These are phyloP conservation scores for Saccharum officinarum DNA, from an alignment of 176 grass and related monocot genomes.

Conservation along the genomic window DNA sequence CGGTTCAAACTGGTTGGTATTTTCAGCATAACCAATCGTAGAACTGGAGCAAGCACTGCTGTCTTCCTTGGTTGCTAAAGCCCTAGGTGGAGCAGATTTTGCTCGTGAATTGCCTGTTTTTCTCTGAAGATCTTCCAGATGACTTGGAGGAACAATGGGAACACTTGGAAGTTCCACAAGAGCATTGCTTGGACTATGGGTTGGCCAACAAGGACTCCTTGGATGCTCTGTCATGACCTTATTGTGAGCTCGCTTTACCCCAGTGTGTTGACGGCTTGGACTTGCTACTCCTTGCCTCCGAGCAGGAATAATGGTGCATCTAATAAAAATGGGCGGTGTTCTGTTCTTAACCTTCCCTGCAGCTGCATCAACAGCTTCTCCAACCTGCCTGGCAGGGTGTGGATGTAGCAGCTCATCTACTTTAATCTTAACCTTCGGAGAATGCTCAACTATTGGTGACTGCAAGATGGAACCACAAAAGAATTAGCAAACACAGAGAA, in stretches of 20 bases:
- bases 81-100: constrained; percentile 43
- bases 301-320: constrained; percentile 41
- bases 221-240: constrained; percentile 42
- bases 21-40: constrained; percentile 31
- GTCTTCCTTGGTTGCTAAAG: constrained; percentile 36
- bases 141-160: constrained; percentile 39
- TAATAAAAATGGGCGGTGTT: constrained; percentile 39
- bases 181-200: constrained; percentile 29
- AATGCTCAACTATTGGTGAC: constrained; percentile 72
- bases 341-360: constrained; percentile 52
- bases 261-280: constrained; percentile 52
- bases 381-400: constrained; percentile 46
- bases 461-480: constrained; percentile 46
- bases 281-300: constrained; percentile 39
- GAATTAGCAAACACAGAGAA: constrained; percentile 38
- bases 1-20: constrained; percentile 42
- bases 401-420: constrained; percentile 39
- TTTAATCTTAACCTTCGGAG: constrained; percentile 51
- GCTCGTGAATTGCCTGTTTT: constrained; percentile 27
- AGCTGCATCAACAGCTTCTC: constrained; percentile 35
- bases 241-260: constrained; percentile 48
- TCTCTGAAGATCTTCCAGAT: constrained; percentile 35
- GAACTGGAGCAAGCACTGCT: constrained; percentile 32
- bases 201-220: constrained; percentile 48
- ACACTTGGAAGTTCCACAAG: constrained; percentile 25